Conservation (phyloP, 208 protist genomes). For the Crithidia expoeki region DNA sequence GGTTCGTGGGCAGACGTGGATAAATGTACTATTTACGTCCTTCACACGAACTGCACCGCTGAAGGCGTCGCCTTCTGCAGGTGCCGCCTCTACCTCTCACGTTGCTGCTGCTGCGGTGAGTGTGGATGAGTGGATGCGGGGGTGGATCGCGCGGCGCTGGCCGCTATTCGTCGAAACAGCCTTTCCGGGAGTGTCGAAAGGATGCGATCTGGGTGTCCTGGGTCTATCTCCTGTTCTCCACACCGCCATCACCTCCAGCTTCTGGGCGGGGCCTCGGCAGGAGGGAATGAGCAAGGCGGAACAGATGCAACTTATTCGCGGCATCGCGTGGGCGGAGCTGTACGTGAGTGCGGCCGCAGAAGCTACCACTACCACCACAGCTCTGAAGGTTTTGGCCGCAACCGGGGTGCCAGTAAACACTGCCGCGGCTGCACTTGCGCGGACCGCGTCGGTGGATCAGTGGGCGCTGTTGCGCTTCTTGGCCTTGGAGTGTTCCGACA, state of each 20-base stretch:
- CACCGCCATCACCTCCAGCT: slow-evolving; percentile 23
- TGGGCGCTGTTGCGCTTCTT: slow-evolving; percentile 61
- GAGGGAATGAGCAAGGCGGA: slow-evolving; percentile 6
- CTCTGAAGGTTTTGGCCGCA: no score
- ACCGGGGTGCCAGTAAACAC: slow-evolving; percentile 19
- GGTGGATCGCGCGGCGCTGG: slow-evolving; percentile 28
- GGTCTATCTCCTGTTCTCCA: slow-evolving; percentile 26
- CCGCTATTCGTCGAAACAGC: slow-evolving; percentile 16
- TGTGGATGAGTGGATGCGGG: slow-evolving; percentile 30
- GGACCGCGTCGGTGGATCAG: slow-evolving; percentile 49
- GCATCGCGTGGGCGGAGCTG: slow-evolving; percentile 76
- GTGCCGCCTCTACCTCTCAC: not conserved
- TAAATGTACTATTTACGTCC: slow-evolving; percentile 46
- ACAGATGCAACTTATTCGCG: slow-evolving; percentile 42
- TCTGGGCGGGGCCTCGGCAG: slow-evolving; percentile 4
- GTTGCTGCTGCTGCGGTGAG: not conserved
- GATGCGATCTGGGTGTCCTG: slow-evolving; percentile 24
- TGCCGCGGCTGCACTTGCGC: slow-evolving; percentile 43
- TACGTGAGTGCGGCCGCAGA: slow-evolving; percentile 35
- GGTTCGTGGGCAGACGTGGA: slow-evolving; percentile 40
- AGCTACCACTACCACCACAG: not conserved
- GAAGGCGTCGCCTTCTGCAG: not conserved
- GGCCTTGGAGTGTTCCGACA: slow-evolving; percentile 57
- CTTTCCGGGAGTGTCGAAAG: slow-evolving; percentile 18
- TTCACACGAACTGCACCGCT: slow-evolving; percentile 29